Evolutionary conservation across 2,329 filamentous ascomycete species (phyloP).

Genomic region (Plectosphaerella sp.): DNA sequence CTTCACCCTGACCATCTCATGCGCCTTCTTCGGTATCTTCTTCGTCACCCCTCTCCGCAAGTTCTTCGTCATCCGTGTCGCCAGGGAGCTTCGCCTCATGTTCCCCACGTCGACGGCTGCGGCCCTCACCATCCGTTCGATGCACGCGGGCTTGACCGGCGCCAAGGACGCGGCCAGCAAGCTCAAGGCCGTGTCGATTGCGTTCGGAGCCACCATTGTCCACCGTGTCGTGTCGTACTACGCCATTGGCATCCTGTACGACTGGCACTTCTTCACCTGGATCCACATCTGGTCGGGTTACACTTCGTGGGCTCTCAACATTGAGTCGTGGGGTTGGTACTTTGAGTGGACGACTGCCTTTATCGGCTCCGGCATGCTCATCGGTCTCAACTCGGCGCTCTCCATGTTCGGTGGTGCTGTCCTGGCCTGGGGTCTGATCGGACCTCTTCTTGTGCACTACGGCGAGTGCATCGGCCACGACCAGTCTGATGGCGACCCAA

Average conservation of each 20-base stretch:
- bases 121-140: conserved; percentile 57
- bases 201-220: conserved; percentile 45
- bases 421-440: conserved; percentile 51
- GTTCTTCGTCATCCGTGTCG: conserved; percentile 65
- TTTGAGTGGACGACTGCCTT: conserved; percentile 57
- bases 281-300: conserved; percentile 52
- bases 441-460: conserved; percentile 40
- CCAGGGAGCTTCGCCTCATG: conserved; percentile 53
- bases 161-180: conserved; percentile 49
- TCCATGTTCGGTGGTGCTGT: conserved; percentile 55
- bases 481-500: conserved; percentile 8
- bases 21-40: conserved; percentile 59
- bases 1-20: conserved; percentile 56
- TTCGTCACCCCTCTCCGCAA: conserved; percentile 60
- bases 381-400: conserved; percentile 47
- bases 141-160: conserved; percentile 52
- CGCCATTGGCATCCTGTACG: conserved; percentile 54
- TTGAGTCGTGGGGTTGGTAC: conserved; percentile 60
- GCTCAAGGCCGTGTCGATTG: conserved; percentile 47
- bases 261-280: conserved; percentile 50
- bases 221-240: conserved; percentile 56
- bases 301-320: conserved; percentile 42
- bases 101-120: conserved; percentile 58
- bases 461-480: conserved; percentile 45
- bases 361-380: conserved; percentile 51